These are phyloP conservation scores for Lophium mytilinum DNA, from an alignment of 495 filamentous ascomycete genomes.

Conservation along the genomic window DNA sequence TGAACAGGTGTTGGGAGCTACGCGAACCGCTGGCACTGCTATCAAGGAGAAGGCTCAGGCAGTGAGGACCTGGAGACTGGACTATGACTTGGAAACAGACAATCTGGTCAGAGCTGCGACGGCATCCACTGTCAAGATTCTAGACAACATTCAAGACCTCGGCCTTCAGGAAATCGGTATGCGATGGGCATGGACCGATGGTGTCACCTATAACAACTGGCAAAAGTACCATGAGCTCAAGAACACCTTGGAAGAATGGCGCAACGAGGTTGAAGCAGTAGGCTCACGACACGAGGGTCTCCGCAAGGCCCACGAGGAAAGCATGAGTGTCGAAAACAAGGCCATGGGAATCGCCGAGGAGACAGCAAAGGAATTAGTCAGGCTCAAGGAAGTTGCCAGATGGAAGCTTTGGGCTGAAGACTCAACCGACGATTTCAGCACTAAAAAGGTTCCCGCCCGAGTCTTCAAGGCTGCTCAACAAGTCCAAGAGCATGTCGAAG, in stretches of 20 bases:
- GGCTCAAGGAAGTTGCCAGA: slow-evolving; percentile 74
- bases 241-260: slow-evolving; percentile 76
- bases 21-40: slow-evolving; percentile 62
- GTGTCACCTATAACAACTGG: slow-evolving; percentile 95
- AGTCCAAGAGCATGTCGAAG: slow-evolving; percentile 35
- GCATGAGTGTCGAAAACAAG: slow-evolving; percentile 59
- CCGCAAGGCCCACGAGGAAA: slow-evolving; percentile 57
- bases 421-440: slow-evolving; percentile 65
- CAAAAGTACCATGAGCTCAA: slow-evolving; percentile 80
- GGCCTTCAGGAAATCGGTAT: slow-evolving; percentile 92
- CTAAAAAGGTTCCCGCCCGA: slow-evolving; percentile 43
- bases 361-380: slow-evolving; percentile 71
- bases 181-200: slow-evolving; percentile 96
- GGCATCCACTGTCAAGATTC: slow-evolving; percentile 70
- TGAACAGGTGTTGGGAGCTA: slow-evolving; percentile 54
- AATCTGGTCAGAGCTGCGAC: slow-evolving; percentile 63
- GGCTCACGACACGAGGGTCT: slow-evolving; percentile 67
- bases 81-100: slow-evolving; percentile 62
- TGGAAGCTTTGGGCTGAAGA: slow-evolving; percentile 82
- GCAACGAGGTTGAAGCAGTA: slow-evolving; percentile 63
- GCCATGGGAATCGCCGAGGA: slow-evolving; percentile 75
- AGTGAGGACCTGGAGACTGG: slow-evolving; percentile 68
- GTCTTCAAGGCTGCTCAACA: slow-evolving; percentile 38
- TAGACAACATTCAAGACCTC: slow-evolving; percentile 78
- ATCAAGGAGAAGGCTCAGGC: slow-evolving; percentile 77